phyloP scores from a whole-genome alignment of 306 rosid species.

The Lagenaria siceraria region DNA sequence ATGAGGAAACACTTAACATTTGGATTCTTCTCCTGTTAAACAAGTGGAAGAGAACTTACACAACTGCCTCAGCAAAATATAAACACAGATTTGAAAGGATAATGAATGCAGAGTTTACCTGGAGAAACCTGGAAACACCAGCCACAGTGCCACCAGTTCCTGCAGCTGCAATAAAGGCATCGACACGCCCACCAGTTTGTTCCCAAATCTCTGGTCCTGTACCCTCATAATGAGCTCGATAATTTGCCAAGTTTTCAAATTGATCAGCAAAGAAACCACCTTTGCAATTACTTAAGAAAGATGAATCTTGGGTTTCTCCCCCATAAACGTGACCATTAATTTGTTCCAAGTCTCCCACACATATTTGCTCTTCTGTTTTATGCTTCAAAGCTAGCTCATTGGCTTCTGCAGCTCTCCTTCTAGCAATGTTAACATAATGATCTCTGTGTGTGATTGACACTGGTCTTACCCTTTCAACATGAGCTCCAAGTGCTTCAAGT shows the following conservation, averaged over 20 bases:
- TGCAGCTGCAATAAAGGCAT: conserved; percentile 84
- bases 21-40: conserved; percentile 63
- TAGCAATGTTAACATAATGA: conserved; percentile 83
- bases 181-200: conserved; percentile 52
- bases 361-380: conserved; percentile 14
- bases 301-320: conserved; percentile 19
- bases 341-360: conserved; percentile 18
- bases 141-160: conserved; percentile 96
- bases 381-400: conserved; percentile 41
- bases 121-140: conserved; percentile 52
- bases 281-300: conserved; percentile 28
- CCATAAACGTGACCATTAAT: conserved; percentile 24
- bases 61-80: not conserved
- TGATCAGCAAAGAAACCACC: conserved; percentile 95
- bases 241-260: conserved; percentile 84
- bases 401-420: conserved; percentile 65
- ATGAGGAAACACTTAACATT: conserved; percentile 63
- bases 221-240: conserved; percentile 67
- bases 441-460: conserved; percentile 84
- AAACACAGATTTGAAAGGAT: not conserved
- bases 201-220: conserved; percentile 97
- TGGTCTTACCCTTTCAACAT: conserved; percentile 84
- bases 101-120: conserved; percentile 29
- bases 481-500: conserved; percentile 74
- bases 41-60: not conserved